A percentile compares a stretch with the other conserved stretches of the same genome.
Evolutionary conservation across 805 yeast species (phyloP).

Genomic region (Metschnikowia aberdeeniae): DNA sequence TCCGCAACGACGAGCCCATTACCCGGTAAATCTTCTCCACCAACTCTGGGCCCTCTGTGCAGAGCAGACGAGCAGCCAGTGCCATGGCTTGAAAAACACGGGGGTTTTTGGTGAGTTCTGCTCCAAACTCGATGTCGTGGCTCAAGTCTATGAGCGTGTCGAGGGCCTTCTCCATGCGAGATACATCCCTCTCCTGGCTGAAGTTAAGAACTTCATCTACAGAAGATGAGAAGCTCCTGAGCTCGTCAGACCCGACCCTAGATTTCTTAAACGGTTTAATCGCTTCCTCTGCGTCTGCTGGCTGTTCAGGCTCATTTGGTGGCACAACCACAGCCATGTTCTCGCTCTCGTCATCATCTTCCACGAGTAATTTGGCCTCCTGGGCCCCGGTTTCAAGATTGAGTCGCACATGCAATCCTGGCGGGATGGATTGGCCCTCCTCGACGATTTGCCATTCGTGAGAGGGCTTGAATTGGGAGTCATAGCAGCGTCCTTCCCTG

Average conservation of each 20-base stretch:
- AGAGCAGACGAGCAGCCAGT: slow-evolving; percentile 14
- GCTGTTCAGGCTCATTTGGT: slow-evolving; percentile 2
- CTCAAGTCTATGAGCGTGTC: slow-evolving; percentile 54
- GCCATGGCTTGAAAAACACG: slow-evolving; percentile 29
- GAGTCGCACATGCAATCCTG: slow-evolving; percentile 72
- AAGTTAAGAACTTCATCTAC: slow-evolving; percentile 12
- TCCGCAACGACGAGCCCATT: slow-evolving; percentile 65
- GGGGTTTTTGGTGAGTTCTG: slow-evolving; percentile 37
- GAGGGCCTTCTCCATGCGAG: slow-evolving; percentile 27
- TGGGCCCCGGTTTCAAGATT: slow-evolving; percentile 67
- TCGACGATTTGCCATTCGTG: slow-evolving; percentile 64
- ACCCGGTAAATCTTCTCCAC: slow-evolving; percentile 57
- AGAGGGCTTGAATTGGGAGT: slow-evolving; percentile 58
- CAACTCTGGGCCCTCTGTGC: slow-evolving; percentile 16
- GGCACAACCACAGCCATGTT: slow-evolving; percentile 8
- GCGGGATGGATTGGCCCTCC: slow-evolving; percentile 75
- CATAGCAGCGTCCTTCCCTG: slow-evolving; percentile 53
- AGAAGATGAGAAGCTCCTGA: slow-evolving; percentile 13
- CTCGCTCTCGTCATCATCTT: slow-evolving; percentile 17
- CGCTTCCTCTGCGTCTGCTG: neutral
- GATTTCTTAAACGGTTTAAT: slow-evolving; percentile 3
- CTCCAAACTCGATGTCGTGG: slow-evolving; percentile 64
- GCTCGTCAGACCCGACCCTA: slow-evolving; percentile 15
- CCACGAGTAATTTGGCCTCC: slow-evolving; percentile 61
- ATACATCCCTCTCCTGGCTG: slow-evolving; percentile 15